Percentiles rank a stretch among this genome's conserved stretches.
Conservation (phyloP, 306 rosid species). For the Cucumis cinereus region DNA sequence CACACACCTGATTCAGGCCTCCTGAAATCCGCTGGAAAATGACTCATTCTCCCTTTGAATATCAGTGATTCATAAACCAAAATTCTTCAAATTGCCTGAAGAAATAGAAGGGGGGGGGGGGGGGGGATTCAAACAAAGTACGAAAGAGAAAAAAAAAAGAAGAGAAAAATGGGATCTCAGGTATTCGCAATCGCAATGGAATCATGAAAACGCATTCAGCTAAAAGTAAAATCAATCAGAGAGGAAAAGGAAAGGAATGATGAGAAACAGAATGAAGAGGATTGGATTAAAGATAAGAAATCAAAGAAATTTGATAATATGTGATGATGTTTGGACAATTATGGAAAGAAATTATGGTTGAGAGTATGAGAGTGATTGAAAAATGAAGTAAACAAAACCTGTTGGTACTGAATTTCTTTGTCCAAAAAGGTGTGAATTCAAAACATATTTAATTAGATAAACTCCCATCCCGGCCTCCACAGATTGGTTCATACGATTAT, state of each 20-base stretch:
- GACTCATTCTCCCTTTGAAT: conserved; percentile 15
- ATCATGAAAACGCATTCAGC: not conserved
- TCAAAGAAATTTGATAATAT: too few relatives aligned
- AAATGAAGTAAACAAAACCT: not conserved
- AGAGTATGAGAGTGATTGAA: not conserved
- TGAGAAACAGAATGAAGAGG: not conserved
- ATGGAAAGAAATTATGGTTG: not conserved
- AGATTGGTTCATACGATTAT: too few relatives aligned
- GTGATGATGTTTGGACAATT: too few relatives aligned
- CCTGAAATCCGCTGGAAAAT: conserved; percentile 28
- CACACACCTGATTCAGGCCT: conserved; percentile 53
- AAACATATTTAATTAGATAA: too few relatives aligned
- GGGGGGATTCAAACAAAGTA: not conserved
- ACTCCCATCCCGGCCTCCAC: too few relatives aligned
- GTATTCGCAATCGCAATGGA: not conserved
- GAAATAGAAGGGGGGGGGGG: not conserved
- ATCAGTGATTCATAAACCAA: not conserved
- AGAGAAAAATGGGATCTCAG: not conserved
- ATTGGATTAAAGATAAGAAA: not conserved
- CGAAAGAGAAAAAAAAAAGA: not conserved
- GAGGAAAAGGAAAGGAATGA: not conserved
- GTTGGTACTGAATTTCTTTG: not conserved
- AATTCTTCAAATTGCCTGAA: not conserved
- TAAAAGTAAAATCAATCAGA: not conserved
- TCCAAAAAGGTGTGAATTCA: too few relatives aligned